Conservation (phyloP, 2,329 filamentous ascomycete genomes). For the Trichothecium roseum region DNA sequence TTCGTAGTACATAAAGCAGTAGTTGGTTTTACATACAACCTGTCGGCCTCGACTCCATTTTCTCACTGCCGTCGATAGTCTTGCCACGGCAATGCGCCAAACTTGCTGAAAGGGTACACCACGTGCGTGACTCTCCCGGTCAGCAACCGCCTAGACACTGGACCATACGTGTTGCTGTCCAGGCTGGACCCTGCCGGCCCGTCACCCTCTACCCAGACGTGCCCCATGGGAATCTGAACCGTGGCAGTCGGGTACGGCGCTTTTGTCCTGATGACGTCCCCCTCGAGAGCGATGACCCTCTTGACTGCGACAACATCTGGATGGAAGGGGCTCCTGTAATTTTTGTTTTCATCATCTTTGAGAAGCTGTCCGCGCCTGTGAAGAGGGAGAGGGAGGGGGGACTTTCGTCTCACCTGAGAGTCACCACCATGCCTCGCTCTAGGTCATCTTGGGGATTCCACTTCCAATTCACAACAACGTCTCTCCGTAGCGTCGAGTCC, state of each 20-base stretch:
- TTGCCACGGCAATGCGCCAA: conserved; percentile 47
- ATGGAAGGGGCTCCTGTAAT: conserved; percentile 54
- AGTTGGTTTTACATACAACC: too few relatives aligned
- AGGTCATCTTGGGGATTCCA: conserved; percentile 47
- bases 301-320: conserved; percentile 68
- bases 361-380: neutral
- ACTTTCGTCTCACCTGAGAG: conserved; percentile 48
- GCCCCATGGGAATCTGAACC: conserved; percentile 64
- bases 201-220: conserved; percentile 95
- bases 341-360: conserved; percentile 1
- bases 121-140: conserved; percentile 65
- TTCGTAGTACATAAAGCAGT: too few relatives aligned
- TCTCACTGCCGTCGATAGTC: conserved; percentile 29
- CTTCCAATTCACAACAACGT: conserved; percentile 50
- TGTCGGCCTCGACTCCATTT: conserved; percentile 4
- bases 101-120: conserved; percentile 55
- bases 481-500: conserved; percentile 41
- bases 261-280: conserved; percentile 63
- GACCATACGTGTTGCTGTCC: conserved; percentile 88
- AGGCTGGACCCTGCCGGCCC: conserved; percentile 57
- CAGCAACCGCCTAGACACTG: conserved; percentile 65
- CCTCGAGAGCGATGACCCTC: conserved; percentile 69
- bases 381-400: conserved; percentile 1
- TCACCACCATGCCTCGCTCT: conserved; percentile 64
- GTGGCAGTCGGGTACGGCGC: conserved; percentile 44